Conservation (phyloP, 108 stramenopile genomes). For the Nitzschia sp. region DNA sequence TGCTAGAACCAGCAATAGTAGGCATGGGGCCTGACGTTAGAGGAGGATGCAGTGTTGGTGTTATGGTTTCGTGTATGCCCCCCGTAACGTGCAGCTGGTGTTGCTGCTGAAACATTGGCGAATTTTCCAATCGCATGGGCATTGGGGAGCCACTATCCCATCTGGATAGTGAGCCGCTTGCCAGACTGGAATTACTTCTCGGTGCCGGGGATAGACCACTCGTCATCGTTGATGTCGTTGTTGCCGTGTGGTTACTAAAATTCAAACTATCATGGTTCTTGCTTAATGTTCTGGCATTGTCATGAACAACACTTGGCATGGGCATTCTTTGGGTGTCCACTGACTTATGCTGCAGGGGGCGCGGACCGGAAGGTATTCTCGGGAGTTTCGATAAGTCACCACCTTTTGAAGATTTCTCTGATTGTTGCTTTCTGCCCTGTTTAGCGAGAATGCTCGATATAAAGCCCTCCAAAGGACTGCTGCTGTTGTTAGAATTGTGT, state of each 20-base stretch:
- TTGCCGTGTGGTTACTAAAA: not conserved
- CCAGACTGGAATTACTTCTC: not conserved
- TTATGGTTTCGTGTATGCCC: no score
- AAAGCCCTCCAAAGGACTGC: not conserved
- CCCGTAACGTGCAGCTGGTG: no score
- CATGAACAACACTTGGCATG: not conserved
- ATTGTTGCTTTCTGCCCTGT: not conserved
- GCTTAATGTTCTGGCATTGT: not conserved
- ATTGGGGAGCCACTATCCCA: not conserved
- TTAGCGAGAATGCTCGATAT: not conserved
- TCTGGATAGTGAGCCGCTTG: not conserved
- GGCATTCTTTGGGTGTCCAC: not conserved
- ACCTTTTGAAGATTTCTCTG: not conserved
- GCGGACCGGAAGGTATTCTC: not conserved
- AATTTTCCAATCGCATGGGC: no score
- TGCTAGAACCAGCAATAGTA: no score
- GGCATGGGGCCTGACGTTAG: no score
- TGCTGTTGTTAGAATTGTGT: not conserved
- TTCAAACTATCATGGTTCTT: not conserved
- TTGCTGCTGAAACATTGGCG: no score
- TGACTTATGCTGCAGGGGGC: not conserved
- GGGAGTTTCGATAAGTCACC: no score
- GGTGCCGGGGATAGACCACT: not conserved
- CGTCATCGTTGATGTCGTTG: not conserved
- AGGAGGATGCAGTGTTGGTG: no score